Conservation (phyloP, 305 asterid species). For the Salvia sclarea region DNA sequence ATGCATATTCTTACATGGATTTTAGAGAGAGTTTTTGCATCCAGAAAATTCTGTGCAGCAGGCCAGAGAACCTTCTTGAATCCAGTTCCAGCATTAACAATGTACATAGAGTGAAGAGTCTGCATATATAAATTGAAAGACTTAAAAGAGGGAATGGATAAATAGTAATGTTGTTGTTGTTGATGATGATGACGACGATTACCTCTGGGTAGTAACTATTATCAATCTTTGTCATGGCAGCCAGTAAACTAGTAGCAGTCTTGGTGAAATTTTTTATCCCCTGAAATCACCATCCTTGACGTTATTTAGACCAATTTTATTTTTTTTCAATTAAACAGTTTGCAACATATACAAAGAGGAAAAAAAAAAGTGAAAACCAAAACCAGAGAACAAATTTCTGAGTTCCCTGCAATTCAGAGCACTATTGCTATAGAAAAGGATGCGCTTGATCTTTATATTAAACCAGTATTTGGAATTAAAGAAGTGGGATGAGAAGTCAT, state of each 20-base stretch:
- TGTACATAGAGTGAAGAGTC: slow-evolving; percentile 85
- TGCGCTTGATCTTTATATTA: not conserved
- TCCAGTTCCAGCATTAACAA: slow-evolving; percentile 92
- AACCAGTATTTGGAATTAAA: not conserved
- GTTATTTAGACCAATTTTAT: slow-evolving; percentile 2
- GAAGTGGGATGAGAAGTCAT: not conserved
- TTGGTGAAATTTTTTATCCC: slow-evolving; percentile 82
- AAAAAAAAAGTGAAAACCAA: slow-evolving; percentile 8
- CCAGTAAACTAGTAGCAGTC: slow-evolving; percentile 73
- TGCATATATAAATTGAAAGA: slow-evolving; percentile 35
- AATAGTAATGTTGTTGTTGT: not conserved
- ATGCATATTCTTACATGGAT: slow-evolving; percentile 57
- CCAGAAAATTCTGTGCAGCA: slow-evolving; percentile 84
- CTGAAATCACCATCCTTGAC: slow-evolving; percentile 43
- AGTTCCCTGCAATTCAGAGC: not conserved
- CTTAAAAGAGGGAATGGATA: not conserved
- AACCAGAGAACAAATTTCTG: slow-evolving; percentile 9
- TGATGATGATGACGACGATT: no score
- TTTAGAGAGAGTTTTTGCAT: slow-evolving; percentile 82
- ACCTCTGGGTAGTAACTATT: slow-evolving; percentile 88
- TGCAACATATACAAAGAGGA: slow-evolving; percentile 22
- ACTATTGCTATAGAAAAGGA: not conserved
- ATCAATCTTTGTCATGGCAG: slow-evolving; percentile 84
- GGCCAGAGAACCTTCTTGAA: slow-evolving; percentile 97
- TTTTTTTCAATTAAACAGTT: not conserved